These are phyloP conservation scores for Hymenoscyphus fraxineus DNA, from an alignment of 2,329 filamentous ascomycete species.

Conservation along the genomic window DNA sequence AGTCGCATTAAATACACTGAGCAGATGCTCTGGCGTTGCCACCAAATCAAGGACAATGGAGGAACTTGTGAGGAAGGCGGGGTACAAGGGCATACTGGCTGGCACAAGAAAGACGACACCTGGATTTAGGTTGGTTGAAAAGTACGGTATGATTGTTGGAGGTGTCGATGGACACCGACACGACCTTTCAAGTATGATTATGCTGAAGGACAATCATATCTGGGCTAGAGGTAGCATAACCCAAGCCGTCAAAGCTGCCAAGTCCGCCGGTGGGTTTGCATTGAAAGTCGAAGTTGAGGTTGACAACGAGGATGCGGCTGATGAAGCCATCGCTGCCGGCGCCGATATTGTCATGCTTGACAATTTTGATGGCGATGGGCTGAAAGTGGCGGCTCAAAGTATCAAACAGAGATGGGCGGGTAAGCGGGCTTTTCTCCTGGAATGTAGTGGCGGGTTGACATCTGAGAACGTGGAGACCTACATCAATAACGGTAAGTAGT, in stretches of 20 bases:
- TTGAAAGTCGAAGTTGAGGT: conserved; percentile 97
- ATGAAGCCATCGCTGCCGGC: conserved; percentile 85
- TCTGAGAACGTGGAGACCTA: conserved; percentile 79
- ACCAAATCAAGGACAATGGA: conserved; percentile 60
- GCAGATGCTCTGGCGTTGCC: conserved; percentile 87
- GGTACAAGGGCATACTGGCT: conserved; percentile 80
- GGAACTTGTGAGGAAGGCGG: conserved; percentile 55
- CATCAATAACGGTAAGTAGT: conserved; percentile 62
- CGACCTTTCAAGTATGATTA: conserved; percentile 91
- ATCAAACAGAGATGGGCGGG: conserved; percentile 79
- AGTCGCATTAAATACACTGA: conserved; percentile 85
- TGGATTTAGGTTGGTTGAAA: conserved; percentile 91
- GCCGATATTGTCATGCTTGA: conserved; percentile 97
- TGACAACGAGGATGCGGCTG: conserved; percentile 79
- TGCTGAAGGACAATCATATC: conserved; percentile 99
- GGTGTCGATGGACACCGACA: conserved; percentile 89
- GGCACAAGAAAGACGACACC: conserved; percentile 97
- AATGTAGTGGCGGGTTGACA: conserved; percentile 88
- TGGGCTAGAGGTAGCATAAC: conserved; percentile 87
- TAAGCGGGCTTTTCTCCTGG: conserved; percentile 71
- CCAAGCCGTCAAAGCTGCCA: conserved; percentile 78
- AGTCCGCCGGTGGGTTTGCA: conserved; percentile 79
- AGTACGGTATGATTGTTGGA: conserved; percentile 95
- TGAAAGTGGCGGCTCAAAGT: conserved; percentile 68
- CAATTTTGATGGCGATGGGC: conserved; percentile 80